phyloP scores from a whole-genome alignment of 495 filamentous ascomycete species.

The Neurospora sp. region DNA sequence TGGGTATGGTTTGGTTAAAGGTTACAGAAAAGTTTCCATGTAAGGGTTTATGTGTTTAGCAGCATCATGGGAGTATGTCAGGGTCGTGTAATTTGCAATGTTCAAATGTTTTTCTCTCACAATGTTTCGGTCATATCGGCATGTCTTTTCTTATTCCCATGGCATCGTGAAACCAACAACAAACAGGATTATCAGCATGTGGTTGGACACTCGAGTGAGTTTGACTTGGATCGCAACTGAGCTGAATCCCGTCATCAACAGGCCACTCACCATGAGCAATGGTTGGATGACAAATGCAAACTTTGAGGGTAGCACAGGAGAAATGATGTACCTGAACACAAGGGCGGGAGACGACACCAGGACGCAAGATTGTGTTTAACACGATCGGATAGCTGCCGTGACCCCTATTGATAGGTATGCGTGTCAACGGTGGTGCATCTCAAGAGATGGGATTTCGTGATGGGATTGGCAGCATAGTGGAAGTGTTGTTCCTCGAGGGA shows the following conservation, averaged over 20 bases:
- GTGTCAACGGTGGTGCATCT: neutral
- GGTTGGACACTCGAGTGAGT: neutral
- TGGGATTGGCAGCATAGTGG: neutral
- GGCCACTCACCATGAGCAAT: neutral
- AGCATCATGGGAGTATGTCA: neutral
- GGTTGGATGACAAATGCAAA: neutral
- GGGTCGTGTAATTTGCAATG: neutral
- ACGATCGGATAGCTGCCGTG: neutral
- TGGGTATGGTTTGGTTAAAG: neutral
- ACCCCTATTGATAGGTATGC: neutral
- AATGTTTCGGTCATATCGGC: neutral
- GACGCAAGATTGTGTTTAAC: neutral
- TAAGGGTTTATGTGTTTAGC: neutral
- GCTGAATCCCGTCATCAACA: neutral
- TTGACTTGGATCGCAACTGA: neutral
- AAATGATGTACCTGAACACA: neutral
- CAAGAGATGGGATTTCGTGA: neutral
- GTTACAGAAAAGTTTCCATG: neutral
- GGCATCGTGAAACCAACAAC: neutral
- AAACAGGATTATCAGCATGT: neutral
- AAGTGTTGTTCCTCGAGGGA: neutral
- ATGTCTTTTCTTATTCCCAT: neutral
- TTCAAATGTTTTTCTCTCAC: neutral
- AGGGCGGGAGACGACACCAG: neutral
- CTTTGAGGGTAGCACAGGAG: neutral